A percentile compares a stretch with the other conserved stretches of the same genome.
Conservation (phyloP, 148 eudicot genomes). For the Nyssa sinensis region DNA sequence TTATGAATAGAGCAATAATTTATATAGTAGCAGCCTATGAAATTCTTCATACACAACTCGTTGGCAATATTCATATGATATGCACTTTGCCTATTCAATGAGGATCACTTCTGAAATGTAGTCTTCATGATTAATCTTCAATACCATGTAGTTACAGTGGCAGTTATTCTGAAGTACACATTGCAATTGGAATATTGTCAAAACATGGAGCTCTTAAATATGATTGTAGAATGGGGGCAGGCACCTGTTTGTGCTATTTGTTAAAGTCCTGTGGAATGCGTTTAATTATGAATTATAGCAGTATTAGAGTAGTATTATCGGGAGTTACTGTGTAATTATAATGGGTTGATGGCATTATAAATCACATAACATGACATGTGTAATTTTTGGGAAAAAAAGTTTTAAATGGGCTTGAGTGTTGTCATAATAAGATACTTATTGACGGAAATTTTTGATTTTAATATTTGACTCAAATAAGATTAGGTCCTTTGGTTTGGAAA, state of each 20-base stretch:
- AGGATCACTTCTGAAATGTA: not conserved
- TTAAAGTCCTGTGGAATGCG: not conserved
- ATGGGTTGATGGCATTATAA: not conserved
- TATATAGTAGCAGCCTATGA: not conserved
- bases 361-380: not conserved
- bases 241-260: not conserved
- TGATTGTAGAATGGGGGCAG: not conserved
- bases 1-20: not conserved
- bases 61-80: not conserved
- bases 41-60: not conserved
- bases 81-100: not conserved
- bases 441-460: not conserved
- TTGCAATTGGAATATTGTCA: not conserved
- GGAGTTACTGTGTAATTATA: not conserved
- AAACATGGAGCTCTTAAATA: not conserved
- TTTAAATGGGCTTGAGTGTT: not conserved
- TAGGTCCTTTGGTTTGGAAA: not conserved
- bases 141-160: not conserved
- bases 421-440: not conserved
- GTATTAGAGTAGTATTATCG: not conserved
- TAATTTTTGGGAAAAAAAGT: not conserved
- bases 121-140: constrained; percentile 4
- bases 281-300: not conserved
- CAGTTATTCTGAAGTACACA: not conserved
- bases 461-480: not conserved